phyloP scores from a whole-genome alignment of 345 rosid species.

The Syzygium grande region DNA sequence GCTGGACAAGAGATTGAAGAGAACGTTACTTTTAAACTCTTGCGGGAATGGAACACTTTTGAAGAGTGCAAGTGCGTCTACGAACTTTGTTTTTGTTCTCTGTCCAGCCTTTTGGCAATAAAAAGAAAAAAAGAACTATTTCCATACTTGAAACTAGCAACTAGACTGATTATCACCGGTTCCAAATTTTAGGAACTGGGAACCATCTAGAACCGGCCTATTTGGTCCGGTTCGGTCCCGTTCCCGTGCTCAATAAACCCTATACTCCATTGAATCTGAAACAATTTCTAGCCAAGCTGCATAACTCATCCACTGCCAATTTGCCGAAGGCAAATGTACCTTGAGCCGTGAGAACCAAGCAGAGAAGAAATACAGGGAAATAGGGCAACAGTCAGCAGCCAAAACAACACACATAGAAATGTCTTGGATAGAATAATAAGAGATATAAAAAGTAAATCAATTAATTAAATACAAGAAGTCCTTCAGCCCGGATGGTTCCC shows the following conservation, averaged over 20 bases:
- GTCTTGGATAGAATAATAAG: not conserved
- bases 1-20: not conserved
- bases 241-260: not conserved
- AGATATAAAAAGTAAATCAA: not conserved
- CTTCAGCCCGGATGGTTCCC: not conserved
- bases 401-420: not conserved
- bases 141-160: not conserved
- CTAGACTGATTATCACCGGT: rapidly evolving
- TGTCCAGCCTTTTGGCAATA: not conserved
- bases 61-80: not conserved
- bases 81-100: not conserved
- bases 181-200: not conserved
- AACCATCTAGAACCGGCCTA: not conserved
- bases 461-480: not conserved
- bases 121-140: too few relatives aligned
- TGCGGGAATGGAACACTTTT: not conserved
- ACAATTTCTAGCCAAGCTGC: not conserved
- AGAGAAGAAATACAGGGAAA: not conserved
- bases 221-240: not conserved
- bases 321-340: not conserved
- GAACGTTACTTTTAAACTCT: not conserved
- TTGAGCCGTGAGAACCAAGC: not conserved
- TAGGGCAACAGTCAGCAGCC: not conserved
- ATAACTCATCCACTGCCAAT: not conserved
- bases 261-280: not conserved